phyloP scores from a whole-genome alignment of 768 basidiomycete genomes.

The Cubamyces lactineus region DNA sequence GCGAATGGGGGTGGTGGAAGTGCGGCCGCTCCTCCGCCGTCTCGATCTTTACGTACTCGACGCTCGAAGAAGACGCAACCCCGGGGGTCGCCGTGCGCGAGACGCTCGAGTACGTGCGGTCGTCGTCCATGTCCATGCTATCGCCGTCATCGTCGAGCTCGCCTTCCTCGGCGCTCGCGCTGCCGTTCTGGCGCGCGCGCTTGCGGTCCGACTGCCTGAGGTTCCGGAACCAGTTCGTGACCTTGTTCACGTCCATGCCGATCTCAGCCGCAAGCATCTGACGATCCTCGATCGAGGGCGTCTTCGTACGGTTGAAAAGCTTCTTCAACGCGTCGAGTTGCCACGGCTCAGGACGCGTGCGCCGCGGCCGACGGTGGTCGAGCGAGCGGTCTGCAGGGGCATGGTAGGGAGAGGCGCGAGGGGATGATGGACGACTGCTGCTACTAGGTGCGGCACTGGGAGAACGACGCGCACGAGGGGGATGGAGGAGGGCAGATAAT shows the following conservation, averaged over 20 bases:
- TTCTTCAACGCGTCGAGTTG: conserved; percentile 78
- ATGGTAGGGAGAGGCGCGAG: conserved; percentile 33
- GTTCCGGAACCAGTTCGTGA: conserved; percentile 89
- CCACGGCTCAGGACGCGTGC: conserved; percentile 77
- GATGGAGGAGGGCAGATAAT: conserved; percentile 39
- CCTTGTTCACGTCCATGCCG: conserved; percentile 85
- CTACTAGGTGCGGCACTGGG: conserved; percentile 32
- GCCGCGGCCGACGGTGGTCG: conserved; percentile 52
- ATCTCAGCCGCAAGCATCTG: conserved; percentile 72
- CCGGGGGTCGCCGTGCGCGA: conserved; percentile 31
- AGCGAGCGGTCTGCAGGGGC: conserved; percentile 15
- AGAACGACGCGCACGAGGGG: conserved; percentile 43
- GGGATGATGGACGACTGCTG: conserved; percentile 32
- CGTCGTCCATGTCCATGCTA: conserved; percentile 44
- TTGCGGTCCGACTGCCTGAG: conserved; percentile 80
- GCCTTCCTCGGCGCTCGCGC: conserved; percentile 44
- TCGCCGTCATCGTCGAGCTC: conserved; percentile 44
- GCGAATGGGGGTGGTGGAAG: conserved; percentile 1
- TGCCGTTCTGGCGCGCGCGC: conserved; percentile 53
- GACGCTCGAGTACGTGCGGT: conserved; percentile 26
- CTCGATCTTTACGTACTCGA: conserved; percentile 29
- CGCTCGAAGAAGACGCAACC: conserved; percentile 15
- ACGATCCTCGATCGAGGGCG: conserved; percentile 81
- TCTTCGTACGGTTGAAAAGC: conserved; percentile 66
- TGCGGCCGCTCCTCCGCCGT: conserved; percentile 22